These are phyloP conservation scores for Penicillium brasilianum DNA, from an alignment of 2,329 filamentous ascomycete species.

Conservation along the genomic window DNA sequence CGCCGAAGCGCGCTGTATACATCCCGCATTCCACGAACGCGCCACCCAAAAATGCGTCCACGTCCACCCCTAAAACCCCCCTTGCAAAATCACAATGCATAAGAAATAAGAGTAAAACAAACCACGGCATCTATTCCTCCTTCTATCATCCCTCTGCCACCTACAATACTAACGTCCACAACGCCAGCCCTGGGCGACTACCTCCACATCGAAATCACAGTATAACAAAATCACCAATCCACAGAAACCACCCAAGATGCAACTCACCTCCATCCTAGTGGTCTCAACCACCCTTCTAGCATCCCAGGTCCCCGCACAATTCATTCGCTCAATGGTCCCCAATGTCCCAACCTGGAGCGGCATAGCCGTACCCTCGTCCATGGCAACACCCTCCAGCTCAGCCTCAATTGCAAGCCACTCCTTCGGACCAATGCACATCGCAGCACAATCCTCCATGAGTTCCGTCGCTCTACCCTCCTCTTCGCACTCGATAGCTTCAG, in stretches of 20 bases:
- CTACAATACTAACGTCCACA: not conserved
- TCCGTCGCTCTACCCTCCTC: not conserved
- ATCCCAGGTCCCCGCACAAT: constrained; percentile 12
- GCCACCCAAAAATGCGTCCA: constrained; percentile 18
- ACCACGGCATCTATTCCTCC: too few relatives aligned
- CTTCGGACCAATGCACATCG: not conserved
- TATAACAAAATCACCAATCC: not conserved
- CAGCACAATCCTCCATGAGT: not conserved
- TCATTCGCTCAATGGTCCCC: not conserved
- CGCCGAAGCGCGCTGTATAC: constrained; percentile 4
- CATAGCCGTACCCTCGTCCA: not conserved
- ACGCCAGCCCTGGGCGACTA: not conserved
- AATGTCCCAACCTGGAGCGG: not conserved
- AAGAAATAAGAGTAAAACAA: not conserved
- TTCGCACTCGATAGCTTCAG: not conserved
- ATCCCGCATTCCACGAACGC: constrained; percentile 18
- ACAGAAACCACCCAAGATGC: constrained; percentile 19
- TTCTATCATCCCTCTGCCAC: not conserved
- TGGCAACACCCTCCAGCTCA: constrained; percentile 1
- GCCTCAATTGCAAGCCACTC: not conserved
- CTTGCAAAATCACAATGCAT: not conserved
- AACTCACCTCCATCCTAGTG: constrained; percentile 21
- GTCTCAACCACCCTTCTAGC: constrained; percentile 25
- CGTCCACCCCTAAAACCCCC: constrained; percentile 9
- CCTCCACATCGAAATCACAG: not conserved